These are phyloP conservation scores for Sphagnum tenellum DNA, from an alignment of 225 moss, liverwort and hornwort species.

Conservation along the genomic window DNA sequence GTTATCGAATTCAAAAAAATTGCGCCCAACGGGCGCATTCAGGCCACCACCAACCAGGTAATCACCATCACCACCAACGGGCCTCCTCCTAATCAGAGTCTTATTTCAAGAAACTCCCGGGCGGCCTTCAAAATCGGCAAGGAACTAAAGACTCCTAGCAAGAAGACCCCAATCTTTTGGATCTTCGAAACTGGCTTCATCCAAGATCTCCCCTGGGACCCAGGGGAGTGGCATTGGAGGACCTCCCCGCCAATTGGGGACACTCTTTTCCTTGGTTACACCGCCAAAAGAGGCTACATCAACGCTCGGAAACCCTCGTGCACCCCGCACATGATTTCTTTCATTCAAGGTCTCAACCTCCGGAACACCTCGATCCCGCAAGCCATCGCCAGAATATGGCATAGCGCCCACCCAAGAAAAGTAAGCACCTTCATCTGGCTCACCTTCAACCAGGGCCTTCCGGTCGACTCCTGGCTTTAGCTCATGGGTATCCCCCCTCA, in stretches of 20 bases:
- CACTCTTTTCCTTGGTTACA: not conserved
- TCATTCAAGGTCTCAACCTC: not conserved
- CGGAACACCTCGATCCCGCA: not conserved
- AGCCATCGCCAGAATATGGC: not conserved
- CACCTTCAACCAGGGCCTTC: not conserved
- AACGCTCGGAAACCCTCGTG: not conserved
- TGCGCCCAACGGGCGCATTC: no score
- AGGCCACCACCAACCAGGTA: no score
- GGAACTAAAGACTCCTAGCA: no score
- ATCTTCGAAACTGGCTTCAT: no score
- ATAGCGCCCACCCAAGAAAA: not conserved
- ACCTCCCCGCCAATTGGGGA: not conserved
- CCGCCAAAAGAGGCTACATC: not conserved
- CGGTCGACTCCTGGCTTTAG: not conserved
- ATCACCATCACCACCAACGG: no score
- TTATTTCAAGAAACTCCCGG: no score
- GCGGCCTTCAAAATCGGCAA: no score
- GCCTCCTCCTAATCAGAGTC: no score
- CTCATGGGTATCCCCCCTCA: not conserved
- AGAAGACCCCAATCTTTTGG: no score
- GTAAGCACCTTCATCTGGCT: not conserved
- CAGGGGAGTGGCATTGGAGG: not conserved
- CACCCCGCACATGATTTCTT: not conserved
- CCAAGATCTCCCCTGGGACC: no score
- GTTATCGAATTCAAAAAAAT: no score